Base-by-base conservation (phyloP, 2,329 filamentous ascomycete species). In the Cyphellophora attinorum region DNA sequence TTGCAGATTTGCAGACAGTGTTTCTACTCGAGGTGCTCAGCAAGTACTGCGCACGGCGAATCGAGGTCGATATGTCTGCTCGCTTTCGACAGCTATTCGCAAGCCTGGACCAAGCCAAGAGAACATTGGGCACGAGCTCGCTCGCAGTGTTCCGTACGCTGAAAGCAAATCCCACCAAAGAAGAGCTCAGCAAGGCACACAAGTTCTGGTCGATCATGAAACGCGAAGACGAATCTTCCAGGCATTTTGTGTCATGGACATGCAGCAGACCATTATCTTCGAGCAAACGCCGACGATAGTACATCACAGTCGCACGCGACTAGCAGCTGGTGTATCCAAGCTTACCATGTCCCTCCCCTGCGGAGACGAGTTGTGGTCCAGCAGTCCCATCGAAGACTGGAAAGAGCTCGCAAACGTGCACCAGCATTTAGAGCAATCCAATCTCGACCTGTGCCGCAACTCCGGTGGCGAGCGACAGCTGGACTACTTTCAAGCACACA, bases 141-240 rank as follows among this genome's bases (percentile, higher is more conserved):
- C 35, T 55, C 27, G 50, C 52, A 18, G 47, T 55, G 19, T 47
- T 51, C 28, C 45, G 49, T 13, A 54, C 45, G 11, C 43, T 56
- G 11, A 41, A 44, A n/a, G 36, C 39, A 19, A 42, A 49, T 8
- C 44, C 34, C n/a, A 48, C 28, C 19, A n/a, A 30, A 6, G 50
- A 52, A 15, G 50, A 49, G 14, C 37, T 57, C 11, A 38, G 41
- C 30, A 46, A 45, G 32, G 53, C 54, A 5, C 48, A 55, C 31
- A 52, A 52, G 19, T 54, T 55, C 38, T 59, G 54, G 55, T 55
- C 15, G 53, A 57, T 33, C 52, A 56, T 31, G 54, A 59, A 41
- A 51, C 54, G 1, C 44, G 55, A 18, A 41, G 55, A 31, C 44
- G 55, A 12, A 51, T 59, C 15, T 47, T 58, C 19, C 54, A 57